These are phyloP conservation scores for Yarrowia sp. DNA, from an alignment of 805 yeast genomes.

Conservation along the genomic window DNA sequence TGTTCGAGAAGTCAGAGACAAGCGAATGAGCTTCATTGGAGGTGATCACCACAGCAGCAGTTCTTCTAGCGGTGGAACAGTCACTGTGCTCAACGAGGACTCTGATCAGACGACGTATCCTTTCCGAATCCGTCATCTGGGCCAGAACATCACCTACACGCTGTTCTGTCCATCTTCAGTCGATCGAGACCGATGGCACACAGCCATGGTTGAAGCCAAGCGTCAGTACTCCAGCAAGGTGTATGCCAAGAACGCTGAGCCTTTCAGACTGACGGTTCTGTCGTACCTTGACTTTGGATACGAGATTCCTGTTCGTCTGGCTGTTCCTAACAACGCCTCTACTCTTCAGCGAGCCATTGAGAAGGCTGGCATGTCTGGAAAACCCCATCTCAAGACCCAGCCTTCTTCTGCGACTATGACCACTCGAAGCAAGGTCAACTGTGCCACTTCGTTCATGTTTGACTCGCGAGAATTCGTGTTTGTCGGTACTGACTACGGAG, in stretches of 20 bases:
- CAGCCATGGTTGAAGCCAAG: constrained; percentile 58
- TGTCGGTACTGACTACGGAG: constrained; percentile 44
- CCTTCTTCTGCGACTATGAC: constrained; percentile 7
- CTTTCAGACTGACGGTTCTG: constrained; percentile 61
- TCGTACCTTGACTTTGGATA: constrained; percentile 70
- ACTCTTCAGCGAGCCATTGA: constrained; percentile 50
- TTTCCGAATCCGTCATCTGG: constrained; percentile 50
- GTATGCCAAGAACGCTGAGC: constrained; percentile 55
- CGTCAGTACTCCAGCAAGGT: constrained; percentile 50
- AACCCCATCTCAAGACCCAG: constrained; percentile 46
- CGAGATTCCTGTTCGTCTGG: constrained; percentile 55
- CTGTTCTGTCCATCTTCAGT: constrained; percentile 47
- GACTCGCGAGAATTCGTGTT: constrained; percentile 52
- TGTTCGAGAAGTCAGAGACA: constrained; percentile 40
- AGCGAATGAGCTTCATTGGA: constrained; percentile 40
- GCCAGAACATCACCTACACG: constrained; percentile 48
- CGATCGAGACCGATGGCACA: constrained; percentile 67
- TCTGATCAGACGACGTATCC: constrained; percentile 49
- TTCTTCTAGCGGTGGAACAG: constrained; percentile 39
- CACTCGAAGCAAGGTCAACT: constrained; percentile 46
- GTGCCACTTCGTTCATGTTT: constrained; percentile 57
- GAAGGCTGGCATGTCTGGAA: constrained; percentile 38
- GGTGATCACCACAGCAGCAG: constrained; percentile 14
- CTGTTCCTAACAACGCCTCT: constrained; percentile 50
- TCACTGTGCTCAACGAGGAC: constrained; percentile 43